Evolutionary conservation across 176 grass and related monocot genomes (phyloP).

Genomic region (Otatea glauca): DNA sequence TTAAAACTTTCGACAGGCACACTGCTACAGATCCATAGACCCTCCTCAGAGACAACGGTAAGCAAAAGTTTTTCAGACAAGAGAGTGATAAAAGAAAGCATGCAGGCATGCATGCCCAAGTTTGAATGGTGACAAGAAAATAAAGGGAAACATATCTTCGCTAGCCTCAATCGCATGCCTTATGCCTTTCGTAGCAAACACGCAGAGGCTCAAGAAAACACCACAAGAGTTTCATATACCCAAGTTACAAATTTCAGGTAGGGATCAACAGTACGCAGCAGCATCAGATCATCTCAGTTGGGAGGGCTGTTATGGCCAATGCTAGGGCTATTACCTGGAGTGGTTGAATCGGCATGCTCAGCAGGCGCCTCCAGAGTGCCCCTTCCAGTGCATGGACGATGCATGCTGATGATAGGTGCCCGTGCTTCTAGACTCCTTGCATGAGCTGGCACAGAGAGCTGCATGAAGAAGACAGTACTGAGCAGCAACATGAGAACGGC

Average conservation of each 20-base stretch:
- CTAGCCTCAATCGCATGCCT: slow-evolving; percentile 26
- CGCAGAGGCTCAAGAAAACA: slow-evolving; percentile 32
- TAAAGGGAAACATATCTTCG: slow-evolving; percentile 9
- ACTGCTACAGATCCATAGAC: slow-evolving; percentile 28
- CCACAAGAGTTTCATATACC: slow-evolving; percentile 15
- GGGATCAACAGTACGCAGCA: background rate
- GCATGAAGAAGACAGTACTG: slow-evolving; percentile 47
- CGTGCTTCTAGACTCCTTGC: slow-evolving; percentile 51
- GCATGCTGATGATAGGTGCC: slow-evolving; percentile 18
- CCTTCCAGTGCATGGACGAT: slow-evolving; percentile 20
- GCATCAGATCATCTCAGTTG: slow-evolving; percentile 30
- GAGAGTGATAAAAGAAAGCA: slow-evolving; percentile 36
- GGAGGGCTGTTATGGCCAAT: slow-evolving; percentile 60
- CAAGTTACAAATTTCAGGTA: background rate
- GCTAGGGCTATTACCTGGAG: slow-evolving; percentile 60
- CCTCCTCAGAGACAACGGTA: slow-evolving; percentile 15
- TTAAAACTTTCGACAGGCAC: background rate
- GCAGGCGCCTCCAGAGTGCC: background rate
- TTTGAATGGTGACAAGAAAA: slow-evolving; percentile 9
- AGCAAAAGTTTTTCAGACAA: slow-evolving; percentile 37
- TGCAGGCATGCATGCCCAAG: slow-evolving; percentile 21
- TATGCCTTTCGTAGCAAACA: slow-evolving; percentile 28
- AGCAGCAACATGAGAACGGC: slow-evolving; percentile 43
- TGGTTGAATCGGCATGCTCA: slow-evolving; percentile 32
- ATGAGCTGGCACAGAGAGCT: slow-evolving; percentile 42